A percentile compares a stretch with the other conserved stretches of the same genome.
Conservation (phyloP, 2,329 filamentous ascomycete genomes). For the Pseudodiploospora longispora region DNA sequence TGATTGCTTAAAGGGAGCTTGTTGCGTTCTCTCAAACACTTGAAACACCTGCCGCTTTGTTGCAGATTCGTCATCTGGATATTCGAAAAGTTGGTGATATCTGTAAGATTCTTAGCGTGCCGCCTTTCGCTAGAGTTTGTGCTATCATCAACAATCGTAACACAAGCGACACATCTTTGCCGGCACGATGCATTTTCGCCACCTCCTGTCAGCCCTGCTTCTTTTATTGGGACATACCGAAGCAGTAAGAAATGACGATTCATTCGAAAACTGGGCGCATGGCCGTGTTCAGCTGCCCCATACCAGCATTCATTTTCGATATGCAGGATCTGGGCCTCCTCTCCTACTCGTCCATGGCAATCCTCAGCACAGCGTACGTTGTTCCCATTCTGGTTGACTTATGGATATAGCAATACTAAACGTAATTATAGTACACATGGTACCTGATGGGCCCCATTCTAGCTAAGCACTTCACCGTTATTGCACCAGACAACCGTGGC, state of each 20-base stretch:
- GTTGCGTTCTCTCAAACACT: too few relatives aligned
- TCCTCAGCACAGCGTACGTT: conserved; percentile 25
- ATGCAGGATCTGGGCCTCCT: conserved; percentile 30
- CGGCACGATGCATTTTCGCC: too few relatives aligned
- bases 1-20: too few relatives aligned
- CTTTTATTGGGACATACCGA: too few relatives aligned
- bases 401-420: neutral
- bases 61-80: too few relatives aligned
- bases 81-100: too few relatives aligned
- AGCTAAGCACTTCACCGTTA: conserved; percentile 34
- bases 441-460: conserved; percentile 30
- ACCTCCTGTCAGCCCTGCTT: too few relatives aligned
- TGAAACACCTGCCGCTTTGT: too few relatives aligned
- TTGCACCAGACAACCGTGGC: conserved; percentile 34
- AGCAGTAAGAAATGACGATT: neutral
- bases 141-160: too few relatives aligned
- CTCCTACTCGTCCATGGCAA: conserved; percentile 34
- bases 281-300: conserved; percentile 27
- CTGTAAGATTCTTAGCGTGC: too few relatives aligned
- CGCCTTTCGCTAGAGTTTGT: too few relatives aligned
- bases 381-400: neutral
- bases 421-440: conserved; percentile 22
- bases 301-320: conserved; percentile 35
- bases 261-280: conserved; percentile 28
- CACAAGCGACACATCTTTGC: too few relatives aligned